Conservation (phyloP, 371 early-diverging fungal genomes). For the Apophysomyces ossiformis region DNA sequence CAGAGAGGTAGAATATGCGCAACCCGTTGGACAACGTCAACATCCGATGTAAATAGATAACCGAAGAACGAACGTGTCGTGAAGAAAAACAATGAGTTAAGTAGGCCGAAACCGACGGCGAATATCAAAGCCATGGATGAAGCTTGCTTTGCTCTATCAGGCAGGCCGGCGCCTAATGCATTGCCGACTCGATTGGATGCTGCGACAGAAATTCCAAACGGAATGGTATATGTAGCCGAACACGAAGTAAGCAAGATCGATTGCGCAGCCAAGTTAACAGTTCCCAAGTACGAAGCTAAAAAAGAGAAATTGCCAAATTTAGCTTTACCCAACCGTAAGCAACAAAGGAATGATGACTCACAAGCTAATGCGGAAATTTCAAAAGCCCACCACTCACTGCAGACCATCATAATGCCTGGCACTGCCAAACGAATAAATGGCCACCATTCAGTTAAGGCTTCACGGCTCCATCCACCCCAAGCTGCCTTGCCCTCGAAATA, state of each 20-base stretch:
- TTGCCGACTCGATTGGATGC: conserved; percentile 79
- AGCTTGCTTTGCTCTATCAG: conserved; percentile 40
- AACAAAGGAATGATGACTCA: conserved; percentile 25
- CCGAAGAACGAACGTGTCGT: conserved; percentile 52
- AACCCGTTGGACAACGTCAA: conserved; percentile 62
- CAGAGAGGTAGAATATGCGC: conserved; percentile 70
- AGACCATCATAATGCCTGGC: conserved; percentile 69
- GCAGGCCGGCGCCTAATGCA: conserved; percentile 55
- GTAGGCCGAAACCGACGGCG: conserved; percentile 32
- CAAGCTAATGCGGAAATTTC: conserved; percentile 75
- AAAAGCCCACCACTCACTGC: conserved; percentile 76
- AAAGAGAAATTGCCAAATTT: not conserved
- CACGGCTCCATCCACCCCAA: conserved; percentile 85
- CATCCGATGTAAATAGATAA: conserved; percentile 62
- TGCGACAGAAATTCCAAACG: conserved; percentile 70
- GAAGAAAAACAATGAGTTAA: conserved; percentile 24
- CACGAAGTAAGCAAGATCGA: conserved; percentile 71
- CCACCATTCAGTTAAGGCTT: conserved; percentile 64
- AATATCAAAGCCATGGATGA: conserved; percentile 41
- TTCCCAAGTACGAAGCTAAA: conserved; percentile 60
- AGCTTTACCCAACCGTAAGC: not conserved
- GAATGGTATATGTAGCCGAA: conserved; percentile 63
- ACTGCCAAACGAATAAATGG: conserved; percentile 71
- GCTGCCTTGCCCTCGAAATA: conserved; percentile 67
- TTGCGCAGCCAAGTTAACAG: conserved; percentile 74